Percentiles rank a stretch among this genome's conserved stretches.
Evolutionary conservation across 129 eudicot species (phyloP).

Genomic region (Sambucus nigra): DNA sequence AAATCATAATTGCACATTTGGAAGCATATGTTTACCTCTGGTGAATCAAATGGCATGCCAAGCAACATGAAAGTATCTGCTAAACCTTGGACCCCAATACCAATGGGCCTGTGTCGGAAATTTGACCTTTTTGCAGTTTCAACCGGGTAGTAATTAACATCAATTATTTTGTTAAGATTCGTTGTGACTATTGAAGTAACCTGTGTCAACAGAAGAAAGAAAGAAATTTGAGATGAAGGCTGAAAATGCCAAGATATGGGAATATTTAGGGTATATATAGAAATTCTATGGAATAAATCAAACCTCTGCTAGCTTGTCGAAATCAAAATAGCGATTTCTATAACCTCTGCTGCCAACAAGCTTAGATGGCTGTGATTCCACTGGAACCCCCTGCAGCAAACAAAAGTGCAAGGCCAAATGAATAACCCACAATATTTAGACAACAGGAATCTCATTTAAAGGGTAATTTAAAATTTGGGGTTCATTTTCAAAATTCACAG

Average conservation of each 20-base stretch:
- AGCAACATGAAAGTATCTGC: conserved; percentile 93
- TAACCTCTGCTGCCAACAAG: conserved; percentile 87
- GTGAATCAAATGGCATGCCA: conserved; percentile 95
- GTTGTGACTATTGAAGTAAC: conserved; percentile 60
- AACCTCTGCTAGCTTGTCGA: conserved; percentile 95
- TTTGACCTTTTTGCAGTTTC: conserved; percentile 91
- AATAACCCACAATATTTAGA: background rate
- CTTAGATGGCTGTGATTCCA: conserved; percentile 85
- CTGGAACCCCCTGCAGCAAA: conserved; percentile 70
- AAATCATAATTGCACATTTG: background rate
- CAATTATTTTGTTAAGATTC: conserved; percentile 87
- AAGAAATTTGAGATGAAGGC: no score
- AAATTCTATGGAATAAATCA: conserved; percentile 12
- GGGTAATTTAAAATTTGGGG: no score
- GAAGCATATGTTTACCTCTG: conserved; percentile 57
- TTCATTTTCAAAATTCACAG: no score
- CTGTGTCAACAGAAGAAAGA: no score
- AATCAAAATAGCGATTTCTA: conserved; percentile 82
- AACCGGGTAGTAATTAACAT: conserved; percentile 80
- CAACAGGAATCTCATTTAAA: background rate
- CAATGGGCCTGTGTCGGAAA: conserved; percentile 82
- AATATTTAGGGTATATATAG: no score
- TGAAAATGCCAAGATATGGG: no score
- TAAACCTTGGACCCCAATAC: conserved; percentile 94
- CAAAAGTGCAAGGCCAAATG: conserved; percentile 9